Base-by-base conservation (phyloP, 305 asterid genomes). In the Fraxinus xanthoxyloides region DNA sequence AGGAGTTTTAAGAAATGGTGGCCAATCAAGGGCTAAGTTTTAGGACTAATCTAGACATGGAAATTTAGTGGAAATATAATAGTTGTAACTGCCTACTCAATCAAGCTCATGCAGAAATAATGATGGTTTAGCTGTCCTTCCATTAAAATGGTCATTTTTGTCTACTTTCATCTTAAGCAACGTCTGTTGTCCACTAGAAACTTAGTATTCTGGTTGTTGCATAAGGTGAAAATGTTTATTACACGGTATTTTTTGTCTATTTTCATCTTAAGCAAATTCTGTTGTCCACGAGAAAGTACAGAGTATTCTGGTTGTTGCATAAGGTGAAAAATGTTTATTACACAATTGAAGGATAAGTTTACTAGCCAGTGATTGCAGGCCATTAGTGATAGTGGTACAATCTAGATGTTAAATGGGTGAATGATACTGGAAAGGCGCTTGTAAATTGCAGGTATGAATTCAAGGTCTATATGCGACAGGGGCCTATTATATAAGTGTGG, bases 41-140 rank as follows among this genome's bases (percentile, higher is more conserved):
- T 26, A 46, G 40, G 51, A 24, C 5, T n/a, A 65, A 24, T 8
- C 30, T 72, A 13, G 19, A 51, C 67, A 56, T 12, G 61, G 23
- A 48, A 4, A 48, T 72, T 72, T 32, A 79, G 34, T 79, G 77
- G 69, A 73, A 32, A 72, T 80, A 72, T 46, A 10, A 40, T 51
- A 15, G 30, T 51, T 35, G 17, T 54, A 48, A 48, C 21, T 0
- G 10, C 28, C 21, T 5, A 56, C 80, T 73, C 36, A 3, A 48
- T 48, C 59, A 51, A 43, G 17, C 21, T 72, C 59, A 23, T 54
- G 59, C 28, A 6, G 38, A n/a, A 51, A 54, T 54, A n/a, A 56
- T 56, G 67, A 56, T 2, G 34, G 67, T 17, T 48, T 48, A 32
- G 65, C n/a, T 70, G 78, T 48, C 59, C 59, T 48, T 4, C 56